phyloP scores from a whole-genome alignment of 2,329 filamentous ascomycete genomes.

The Colletotrichum lupini region DNA sequence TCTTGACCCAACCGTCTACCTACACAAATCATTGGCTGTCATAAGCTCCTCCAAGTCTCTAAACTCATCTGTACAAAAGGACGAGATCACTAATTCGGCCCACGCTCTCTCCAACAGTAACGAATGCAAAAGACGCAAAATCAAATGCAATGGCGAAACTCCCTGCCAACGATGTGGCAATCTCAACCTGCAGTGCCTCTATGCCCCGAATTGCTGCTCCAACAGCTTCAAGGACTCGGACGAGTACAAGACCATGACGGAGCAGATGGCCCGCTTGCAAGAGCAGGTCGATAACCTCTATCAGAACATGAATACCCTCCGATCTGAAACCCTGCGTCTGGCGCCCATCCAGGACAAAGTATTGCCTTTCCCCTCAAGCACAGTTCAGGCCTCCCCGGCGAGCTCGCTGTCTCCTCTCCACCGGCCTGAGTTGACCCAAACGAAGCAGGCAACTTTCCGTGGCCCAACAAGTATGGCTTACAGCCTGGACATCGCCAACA shows the following conservation, averaged over 20 bases:
- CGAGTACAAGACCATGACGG: conserved; percentile 85
- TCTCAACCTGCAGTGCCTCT: conserved; percentile 73
- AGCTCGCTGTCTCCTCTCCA: conserved; percentile 56
- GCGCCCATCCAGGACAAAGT: conserved; percentile 56
- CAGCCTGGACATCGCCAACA: conserved; percentile 87
- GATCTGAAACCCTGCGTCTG: conserved; percentile 61
- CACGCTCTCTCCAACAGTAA: conserved; percentile 58
- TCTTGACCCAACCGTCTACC: not conserved
- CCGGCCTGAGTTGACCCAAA: conserved; percentile 58
- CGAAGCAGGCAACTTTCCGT: conserved; percentile 75
- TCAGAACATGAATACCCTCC: conserved; percentile 76
- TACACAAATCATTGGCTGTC: not conserved
- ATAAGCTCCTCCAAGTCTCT: not conserved
- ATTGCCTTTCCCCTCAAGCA: conserved; percentile 48
- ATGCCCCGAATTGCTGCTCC: conserved; percentile 73
- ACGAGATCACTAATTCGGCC: conserved; percentile 23
- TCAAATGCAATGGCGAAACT: conserved; percentile 78
- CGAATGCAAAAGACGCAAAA: conserved; percentile 80
- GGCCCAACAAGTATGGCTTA: conserved; percentile 89
- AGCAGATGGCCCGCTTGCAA: conserved; percentile 80
- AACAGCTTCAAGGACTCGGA: conserved; percentile 93
- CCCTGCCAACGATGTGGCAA: conserved; percentile 76
- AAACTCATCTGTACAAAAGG: not conserved
- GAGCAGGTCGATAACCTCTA: conserved; percentile 86
- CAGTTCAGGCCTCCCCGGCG: conserved; percentile 54